phyloP scores from a whole-genome alignment of 495 filamentous ascomycete genomes.

The Aspergillus diversus region DNA sequence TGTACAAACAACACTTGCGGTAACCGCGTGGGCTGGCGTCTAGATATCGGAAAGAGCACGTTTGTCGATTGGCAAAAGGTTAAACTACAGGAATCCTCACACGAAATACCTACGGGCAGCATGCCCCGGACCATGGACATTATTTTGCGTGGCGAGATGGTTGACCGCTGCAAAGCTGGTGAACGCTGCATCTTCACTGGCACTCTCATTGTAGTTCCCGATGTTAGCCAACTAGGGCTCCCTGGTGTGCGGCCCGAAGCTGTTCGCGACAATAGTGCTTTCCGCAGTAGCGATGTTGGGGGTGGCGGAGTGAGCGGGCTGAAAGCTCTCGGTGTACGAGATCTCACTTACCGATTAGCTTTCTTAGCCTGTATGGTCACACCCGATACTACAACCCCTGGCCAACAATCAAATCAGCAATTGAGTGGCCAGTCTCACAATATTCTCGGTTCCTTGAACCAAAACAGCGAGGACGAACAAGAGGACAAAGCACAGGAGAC shows the following conservation, averaged over 20 bases:
- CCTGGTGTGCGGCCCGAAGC: slow-evolving; percentile 84
- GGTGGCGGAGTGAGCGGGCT: slow-evolving; percentile 85
- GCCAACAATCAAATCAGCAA: slow-evolving; percentile 65
- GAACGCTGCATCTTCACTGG: slow-evolving; percentile 98
- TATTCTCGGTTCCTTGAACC: slow-evolving; percentile 80
- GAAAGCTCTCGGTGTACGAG: slow-evolving; percentile 89
- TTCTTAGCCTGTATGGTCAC: slow-evolving; percentile 98
- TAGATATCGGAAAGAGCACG: slow-evolving; percentile 95
- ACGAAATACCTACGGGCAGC: slow-evolving; percentile 96
- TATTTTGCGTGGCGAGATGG: slow-evolving; percentile 96
- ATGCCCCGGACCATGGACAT: slow-evolving; percentile 99
- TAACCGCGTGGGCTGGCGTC: slow-evolving; percentile 86
- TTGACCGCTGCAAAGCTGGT: slow-evolving; percentile 94
- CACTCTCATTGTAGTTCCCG: slow-evolving; percentile 92
- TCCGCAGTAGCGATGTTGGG: slow-evolving; percentile 76
- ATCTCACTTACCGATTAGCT: slow-evolving; percentile 95
- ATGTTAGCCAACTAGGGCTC: slow-evolving; percentile 92
- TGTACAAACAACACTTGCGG: slow-evolving; percentile 91
- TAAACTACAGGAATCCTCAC: slow-evolving; percentile 94
- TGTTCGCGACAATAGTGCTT: slow-evolving; percentile 78
- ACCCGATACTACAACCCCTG: slow-evolving; percentile 81
- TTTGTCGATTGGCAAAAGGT: slow-evolving; percentile 99
- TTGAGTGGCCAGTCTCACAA: slow-evolving; percentile 74
- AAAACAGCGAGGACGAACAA: slow-evolving; percentile 67
- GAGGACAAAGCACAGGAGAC: slow-evolving; percentile 88